Percentiles rank a stretch among this genome's conserved stretches.
These are phyloP conservation scores for Kodamaea leandrae DNA, from an alignment of 805 yeast species.

Conservation along the genomic window DNA sequence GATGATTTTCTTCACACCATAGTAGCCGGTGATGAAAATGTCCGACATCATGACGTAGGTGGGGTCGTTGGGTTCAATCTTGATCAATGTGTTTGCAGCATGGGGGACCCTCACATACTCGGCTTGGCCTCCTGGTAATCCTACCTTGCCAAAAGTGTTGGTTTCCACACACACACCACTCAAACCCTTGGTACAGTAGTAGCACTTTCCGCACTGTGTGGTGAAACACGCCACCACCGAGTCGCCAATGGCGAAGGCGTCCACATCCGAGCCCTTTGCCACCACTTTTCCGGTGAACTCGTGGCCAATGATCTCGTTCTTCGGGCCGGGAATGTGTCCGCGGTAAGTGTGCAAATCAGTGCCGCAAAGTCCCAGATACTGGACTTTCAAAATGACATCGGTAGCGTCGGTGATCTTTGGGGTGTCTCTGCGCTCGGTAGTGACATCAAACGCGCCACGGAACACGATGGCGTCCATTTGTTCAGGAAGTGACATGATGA, in stretches of 20 bases:
- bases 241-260: constrained; percentile 42
- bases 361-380: constrained; percentile 52
- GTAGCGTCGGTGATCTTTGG: constrained; percentile 37
- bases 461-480: constrained; percentile 51
- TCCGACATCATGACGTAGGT: constrained; percentile 59
- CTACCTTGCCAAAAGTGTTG: constrained; percentile 57
- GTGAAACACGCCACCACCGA: constrained; percentile 48
- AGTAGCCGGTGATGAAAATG: constrained; percentile 62
- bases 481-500: constrained; percentile 2
- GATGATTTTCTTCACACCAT: constrained; percentile 52
- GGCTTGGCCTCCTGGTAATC: constrained; percentile 61
- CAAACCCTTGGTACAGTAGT: constrained; percentile 54
- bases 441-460: constrained; percentile 41
- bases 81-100: constrained; percentile 50
- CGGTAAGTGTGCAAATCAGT: constrained; percentile 54
- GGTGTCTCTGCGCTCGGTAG: constrained; percentile 36
- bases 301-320: constrained; percentile 49
- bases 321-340: constrained; percentile 46
- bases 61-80: constrained; percentile 40
- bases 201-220: constrained; percentile 58
- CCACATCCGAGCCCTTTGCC: constrained; percentile 33
- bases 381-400: constrained; percentile 49
- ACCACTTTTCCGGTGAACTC: constrained; percentile 47
- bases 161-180: constrained; percentile 55
- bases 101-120: constrained; percentile 59